Conservation (phyloP, 1,139 yeast species). For the Kurtzmaniella quercitrusa region DNA sequence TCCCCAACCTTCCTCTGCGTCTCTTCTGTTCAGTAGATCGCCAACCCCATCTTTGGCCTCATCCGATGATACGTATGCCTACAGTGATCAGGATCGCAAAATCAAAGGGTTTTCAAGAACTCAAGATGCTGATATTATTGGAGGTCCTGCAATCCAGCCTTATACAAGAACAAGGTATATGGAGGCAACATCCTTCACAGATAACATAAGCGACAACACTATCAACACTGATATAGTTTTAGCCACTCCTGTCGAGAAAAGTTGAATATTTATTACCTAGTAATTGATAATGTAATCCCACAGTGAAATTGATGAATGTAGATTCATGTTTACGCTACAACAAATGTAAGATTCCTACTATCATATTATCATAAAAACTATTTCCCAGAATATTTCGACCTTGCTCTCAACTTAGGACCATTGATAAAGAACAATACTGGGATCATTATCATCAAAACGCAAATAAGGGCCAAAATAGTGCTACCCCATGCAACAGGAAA, state of each 20-base stretch:
- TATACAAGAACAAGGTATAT: neutral
- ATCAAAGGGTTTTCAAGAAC: neutral
- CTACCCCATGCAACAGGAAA: conserved; percentile 65
- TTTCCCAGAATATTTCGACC: conserved; percentile 41
- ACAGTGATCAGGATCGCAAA: neutral
- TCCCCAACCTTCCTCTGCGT: neutral
- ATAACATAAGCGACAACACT: neutral
- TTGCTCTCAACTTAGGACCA: conserved; percentile 32
- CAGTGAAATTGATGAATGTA: too few relatives aligned
- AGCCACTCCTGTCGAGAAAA: too few relatives aligned
- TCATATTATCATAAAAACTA: neutral
- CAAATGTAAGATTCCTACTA: too few relatives aligned
- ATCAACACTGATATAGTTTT: too few relatives aligned
- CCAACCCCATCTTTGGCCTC: neutral
- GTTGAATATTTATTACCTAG: too few relatives aligned
- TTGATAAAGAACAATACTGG: conserved; percentile 45
- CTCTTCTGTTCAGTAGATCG: neutral
- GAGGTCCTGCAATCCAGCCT: neutral
- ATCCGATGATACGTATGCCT: neutral
- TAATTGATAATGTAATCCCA: too few relatives aligned
- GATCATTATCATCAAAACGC: conserved; percentile 57
- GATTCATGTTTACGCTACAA: too few relatives aligned
- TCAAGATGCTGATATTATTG: neutral
- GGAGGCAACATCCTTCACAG: neutral
- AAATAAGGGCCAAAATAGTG: conserved; percentile 50